Conservation (phyloP, 176 grass and related monocot species). For the Alopecurus myosuroides region DNA sequence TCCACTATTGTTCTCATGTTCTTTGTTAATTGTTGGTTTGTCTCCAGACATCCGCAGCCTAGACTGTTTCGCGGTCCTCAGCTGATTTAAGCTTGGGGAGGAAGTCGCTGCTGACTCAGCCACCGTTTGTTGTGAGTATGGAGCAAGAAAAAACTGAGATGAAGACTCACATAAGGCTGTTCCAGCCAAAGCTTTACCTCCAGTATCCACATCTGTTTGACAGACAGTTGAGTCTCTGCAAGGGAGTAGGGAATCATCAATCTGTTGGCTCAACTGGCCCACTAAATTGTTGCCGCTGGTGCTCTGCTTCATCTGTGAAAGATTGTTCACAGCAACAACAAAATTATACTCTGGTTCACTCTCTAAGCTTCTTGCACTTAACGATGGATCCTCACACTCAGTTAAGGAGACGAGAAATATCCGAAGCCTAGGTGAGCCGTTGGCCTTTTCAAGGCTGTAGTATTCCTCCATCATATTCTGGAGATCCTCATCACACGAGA, state of each 20-base stretch:
- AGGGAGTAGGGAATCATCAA: conserved; percentile 33
- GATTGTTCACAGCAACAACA: conserved; percentile 87
- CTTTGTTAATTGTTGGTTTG: conserved; percentile 22
- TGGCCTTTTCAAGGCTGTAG: conserved; percentile 62
- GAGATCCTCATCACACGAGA: conserved; percentile 84
- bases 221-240: conserved; percentile 29
- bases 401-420: conserved; percentile 76
- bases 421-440: conserved; percentile 50
- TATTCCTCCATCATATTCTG: conserved; percentile 99
- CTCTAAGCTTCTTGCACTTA: conserved; percentile 42
- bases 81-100: conserved; percentile 28
- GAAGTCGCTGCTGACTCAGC: conserved; percentile 38
- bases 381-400: conserved; percentile 48
- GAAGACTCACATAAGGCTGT: conserved; percentile 1
- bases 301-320: conserved; percentile 45
- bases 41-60: conserved; percentile 30
- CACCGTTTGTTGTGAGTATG: conserved; percentile 6
- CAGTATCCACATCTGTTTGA: conserved; percentile 29
- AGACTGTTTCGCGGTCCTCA: conserved; percentile 35
- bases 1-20: conserved; percentile 31
- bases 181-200: conserved; percentile 19
- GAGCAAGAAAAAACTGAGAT: conserved; percentile 48
- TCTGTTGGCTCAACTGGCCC: conserved; percentile 34
- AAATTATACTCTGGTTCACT: conserved; percentile 65
- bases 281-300: conserved; percentile 66